Percentiles rank a stretch among this genome's conserved stretches.
These are phyloP conservation scores for Syncephalastrum racemosum DNA, from an alignment of 371 early-diverging fungal species.

Conservation along the genomic window DNA sequence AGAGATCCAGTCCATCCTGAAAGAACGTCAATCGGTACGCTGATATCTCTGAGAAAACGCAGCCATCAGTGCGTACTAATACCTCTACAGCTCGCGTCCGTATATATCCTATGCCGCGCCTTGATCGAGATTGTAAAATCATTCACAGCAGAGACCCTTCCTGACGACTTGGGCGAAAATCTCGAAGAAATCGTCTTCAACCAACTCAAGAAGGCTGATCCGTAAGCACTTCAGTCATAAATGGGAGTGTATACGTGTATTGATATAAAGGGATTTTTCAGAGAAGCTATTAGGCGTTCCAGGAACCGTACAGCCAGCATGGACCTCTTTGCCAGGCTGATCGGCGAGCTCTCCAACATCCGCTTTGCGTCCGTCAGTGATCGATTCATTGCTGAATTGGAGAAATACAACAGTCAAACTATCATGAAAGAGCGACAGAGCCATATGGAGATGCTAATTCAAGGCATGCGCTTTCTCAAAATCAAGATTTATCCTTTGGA, in stretches of 20 bases:
- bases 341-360: constrained; percentile 85
- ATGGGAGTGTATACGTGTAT: constrained; percentile 1
- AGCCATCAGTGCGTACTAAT: not conserved
- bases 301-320: constrained; percentile 86
- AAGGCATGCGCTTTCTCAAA: constrained; percentile 87
- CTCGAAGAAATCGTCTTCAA: constrained; percentile 92
- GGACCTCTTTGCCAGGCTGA: constrained; percentile 84
- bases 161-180: constrained; percentile 84
- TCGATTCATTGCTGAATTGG: constrained; percentile 87
- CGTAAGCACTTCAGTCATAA: constrained; percentile 59
- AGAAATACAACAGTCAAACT: constrained; percentile 62
- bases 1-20: constrained; percentile 42
- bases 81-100: constrained; percentile 67
- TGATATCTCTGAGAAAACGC: not conserved
- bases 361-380: constrained; percentile 93
- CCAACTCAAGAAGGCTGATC: constrained; percentile 84
- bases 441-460: constrained; percentile 84
- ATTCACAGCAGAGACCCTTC: constrained; percentile 69
- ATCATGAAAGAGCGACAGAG: constrained; percentile 69
- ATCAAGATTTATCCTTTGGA: constrained; percentile 93
- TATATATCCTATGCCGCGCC: constrained; percentile 87
- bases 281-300: constrained; percentile 75
- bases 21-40: constrained; percentile 54
- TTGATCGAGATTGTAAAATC: constrained; percentile 82
- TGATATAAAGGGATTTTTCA: constrained; percentile 11